Conservation (phyloP, 1,284 basidiomycete species). For the Exsudoporus floridanus region DNA sequence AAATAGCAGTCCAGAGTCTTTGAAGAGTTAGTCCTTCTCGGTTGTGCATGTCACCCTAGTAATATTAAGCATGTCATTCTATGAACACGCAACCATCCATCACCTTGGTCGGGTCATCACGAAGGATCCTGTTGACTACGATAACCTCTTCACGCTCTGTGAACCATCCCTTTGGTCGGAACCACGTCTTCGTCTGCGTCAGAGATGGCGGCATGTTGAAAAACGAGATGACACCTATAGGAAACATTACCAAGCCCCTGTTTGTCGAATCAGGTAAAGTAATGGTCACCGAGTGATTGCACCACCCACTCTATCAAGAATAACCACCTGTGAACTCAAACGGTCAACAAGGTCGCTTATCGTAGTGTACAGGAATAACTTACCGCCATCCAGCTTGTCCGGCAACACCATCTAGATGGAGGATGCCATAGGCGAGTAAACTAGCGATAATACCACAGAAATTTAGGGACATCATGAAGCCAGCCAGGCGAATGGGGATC, state of each 20-base stretch:
- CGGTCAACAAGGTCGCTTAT: neutral
- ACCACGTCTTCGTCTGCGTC: slow-evolving; percentile 67
- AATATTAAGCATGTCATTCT: neutral
- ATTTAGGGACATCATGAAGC: slow-evolving; percentile 62
- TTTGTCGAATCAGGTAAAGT: neutral
- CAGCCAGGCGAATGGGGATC: slow-evolving; percentile 62
- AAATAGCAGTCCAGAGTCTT: slow-evolving; percentile 55
- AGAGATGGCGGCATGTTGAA: slow-evolving; percentile 70
- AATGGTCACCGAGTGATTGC: slow-evolving; percentile 5
- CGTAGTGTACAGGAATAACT: slow-evolving; percentile 3
- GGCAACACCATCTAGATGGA: slow-evolving; percentile 56
- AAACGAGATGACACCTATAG: slow-evolving; percentile 61
- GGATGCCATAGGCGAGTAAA: slow-evolving; percentile 64
- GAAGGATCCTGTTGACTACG: slow-evolving; percentile 54
- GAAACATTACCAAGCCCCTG: slow-evolving; percentile 51
- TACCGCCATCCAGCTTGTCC: slow-evolving; percentile 62
- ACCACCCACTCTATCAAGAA: slow-evolving; percentile 28
- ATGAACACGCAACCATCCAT: neutral
- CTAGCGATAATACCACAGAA: slow-evolving; percentile 52
- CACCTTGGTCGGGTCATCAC: slow-evolving; percentile 70
- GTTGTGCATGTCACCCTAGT: slow-evolving; percentile 72
- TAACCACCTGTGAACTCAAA: slow-evolving; percentile 18
- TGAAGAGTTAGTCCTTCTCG: slow-evolving; percentile 61
- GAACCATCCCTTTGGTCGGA: slow-evolving; percentile 72
- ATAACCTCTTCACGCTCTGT: slow-evolving; percentile 55